Base-by-base conservation (phyloP, 2,329 filamentous ascomycete species). In the Fusarium sp. region DNA sequence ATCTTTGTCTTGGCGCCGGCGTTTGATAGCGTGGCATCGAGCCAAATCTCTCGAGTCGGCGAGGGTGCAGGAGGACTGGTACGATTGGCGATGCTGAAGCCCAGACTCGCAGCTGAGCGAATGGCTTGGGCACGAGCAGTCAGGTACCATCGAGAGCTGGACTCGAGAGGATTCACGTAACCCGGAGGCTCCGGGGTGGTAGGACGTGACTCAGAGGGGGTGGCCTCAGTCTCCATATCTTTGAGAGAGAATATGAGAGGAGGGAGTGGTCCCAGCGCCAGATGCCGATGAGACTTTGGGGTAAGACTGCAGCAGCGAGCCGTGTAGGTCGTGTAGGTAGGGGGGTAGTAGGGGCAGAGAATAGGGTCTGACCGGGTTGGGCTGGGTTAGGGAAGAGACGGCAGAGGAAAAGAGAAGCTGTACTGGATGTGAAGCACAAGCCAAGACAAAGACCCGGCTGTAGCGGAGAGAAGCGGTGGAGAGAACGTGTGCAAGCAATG, bases 161-260 rank as follows among this genome's bases (percentile, higher is more conserved):
- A 71, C 60, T 83, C 81, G 46, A 83, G 78, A 19, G 81, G 80
- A 64, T 83, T 83, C 51, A 78, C 76, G 63, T 83, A 83, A 45
- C 78, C 80, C 59, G 72, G 71, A 51, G 75, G 71, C 62, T 77
- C 73, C 53, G 74, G 76, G 40, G 71, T 75, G 46, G 75, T 76
- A 23, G 74, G 75, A 40, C 73, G 72, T 70, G 69, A 71, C 25
- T 73, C 71, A 46, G 68, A 72, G 49, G 74, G 71, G 53, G 71
- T 71, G 54, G 64, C 63, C 50, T 75, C 72, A 41, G 73, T 68
- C 48, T 75, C 74, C 69, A 76, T 75, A 61, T 53, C 43, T 50
- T 40, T 55, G 32, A 62, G 35, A 15, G 35, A 41, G 6, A 23
- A 23, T 27, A 55, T 23, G 63, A 52, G 48, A 51, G 59, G 30